Evolutionary conservation across 164 flowering plant genomes (phyloP).

Genomic region (Platanus orientalis): DNA sequence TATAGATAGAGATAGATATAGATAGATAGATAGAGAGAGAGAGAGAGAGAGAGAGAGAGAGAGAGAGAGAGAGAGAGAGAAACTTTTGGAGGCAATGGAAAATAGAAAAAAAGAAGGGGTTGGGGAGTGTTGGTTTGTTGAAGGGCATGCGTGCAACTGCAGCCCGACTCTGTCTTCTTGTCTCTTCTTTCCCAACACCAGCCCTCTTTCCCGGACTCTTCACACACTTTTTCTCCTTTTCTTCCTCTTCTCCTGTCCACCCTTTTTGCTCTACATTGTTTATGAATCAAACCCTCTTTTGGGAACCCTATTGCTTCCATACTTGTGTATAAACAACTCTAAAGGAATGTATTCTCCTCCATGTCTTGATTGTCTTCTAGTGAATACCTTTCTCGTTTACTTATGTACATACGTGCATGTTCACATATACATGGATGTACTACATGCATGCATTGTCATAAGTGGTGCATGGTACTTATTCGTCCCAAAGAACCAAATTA

Average conservation of each 20-base stretch:
- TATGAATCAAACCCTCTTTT: background rate
- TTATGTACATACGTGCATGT: no score
- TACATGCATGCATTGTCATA: no score
- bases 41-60: slow-evolving; percentile 7
- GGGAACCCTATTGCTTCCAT: no score
- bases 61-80: no score
- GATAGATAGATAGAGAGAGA: no score
- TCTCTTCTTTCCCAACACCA: slow-evolving; percentile 36
- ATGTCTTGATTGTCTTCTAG: no score
- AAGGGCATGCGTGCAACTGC: slow-evolving; percentile 38
- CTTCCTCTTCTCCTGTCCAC: slow-evolving; percentile 6
- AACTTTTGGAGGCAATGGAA: background rate
- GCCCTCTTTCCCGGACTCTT: slow-evolving; percentile 31
- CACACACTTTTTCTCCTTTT: slow-evolving; percentile 5
- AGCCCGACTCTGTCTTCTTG: slow-evolving; percentile 33
- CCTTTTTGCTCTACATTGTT: slow-evolving; percentile 2
- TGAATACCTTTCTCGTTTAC: background rate
- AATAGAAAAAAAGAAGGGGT: background rate
- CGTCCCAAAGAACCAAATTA: no score
- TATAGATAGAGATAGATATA: no score
- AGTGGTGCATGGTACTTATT: no score
- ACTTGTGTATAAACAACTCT: background rate
- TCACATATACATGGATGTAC: background rate
- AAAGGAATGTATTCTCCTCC: slow-evolving; percentile 2
- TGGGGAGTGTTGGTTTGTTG: slow-evolving; percentile 14